Base-by-base conservation (phyloP, 306 rosid genomes). In the Psophocarpus tetragonolobus region DNA sequence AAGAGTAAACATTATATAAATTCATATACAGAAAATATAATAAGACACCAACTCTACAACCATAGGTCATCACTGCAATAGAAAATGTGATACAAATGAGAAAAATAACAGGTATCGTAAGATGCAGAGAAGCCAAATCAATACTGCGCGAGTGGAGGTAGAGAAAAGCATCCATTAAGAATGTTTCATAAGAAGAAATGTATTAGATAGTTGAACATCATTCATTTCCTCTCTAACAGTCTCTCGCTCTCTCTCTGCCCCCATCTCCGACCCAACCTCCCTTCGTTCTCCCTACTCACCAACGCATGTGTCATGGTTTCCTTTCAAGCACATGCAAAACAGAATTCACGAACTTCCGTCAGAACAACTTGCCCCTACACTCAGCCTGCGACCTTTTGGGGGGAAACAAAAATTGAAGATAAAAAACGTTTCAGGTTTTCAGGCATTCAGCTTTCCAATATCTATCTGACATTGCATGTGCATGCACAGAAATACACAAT, bases 241-340 rank as follows among this genome's bases (percentile, higher is more conserved):
- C 21, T 15, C 54, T 8, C 53, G 45, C 39, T 27, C 77, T 39
- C 53, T 3, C 70, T 57, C 64, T 11, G 35, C 10, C 1, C 35
- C 64, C 64, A 57, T 57, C 64, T 57, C 64, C 17, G 14, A 61
- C 71, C 32, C 14, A 5, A 10, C 66, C 24, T 30, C 54, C 58
- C 53, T 20, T 51, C 13, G 9, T 30, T 21, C 58, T n/a, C 51
- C 29, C 56, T 15, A 33, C 29, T 12, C n/a, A 30, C 58, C 20
- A 20, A 33, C 41, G 79, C 83, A 54, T 54, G 27, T 6, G 61
- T 41, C 54, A 24, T 42, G 50, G 50, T 39, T 70, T 75, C 29
- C 44, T 62, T 44, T 63, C 36, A 63, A 18, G 61, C 63, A 53
- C 62, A 62, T 17, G 67, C 24, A 53, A 80, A 61, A 30, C 15